phyloP scores from a whole-genome alignment of 805 yeast genomes.

The Metschnikowia lachancei region DNA sequence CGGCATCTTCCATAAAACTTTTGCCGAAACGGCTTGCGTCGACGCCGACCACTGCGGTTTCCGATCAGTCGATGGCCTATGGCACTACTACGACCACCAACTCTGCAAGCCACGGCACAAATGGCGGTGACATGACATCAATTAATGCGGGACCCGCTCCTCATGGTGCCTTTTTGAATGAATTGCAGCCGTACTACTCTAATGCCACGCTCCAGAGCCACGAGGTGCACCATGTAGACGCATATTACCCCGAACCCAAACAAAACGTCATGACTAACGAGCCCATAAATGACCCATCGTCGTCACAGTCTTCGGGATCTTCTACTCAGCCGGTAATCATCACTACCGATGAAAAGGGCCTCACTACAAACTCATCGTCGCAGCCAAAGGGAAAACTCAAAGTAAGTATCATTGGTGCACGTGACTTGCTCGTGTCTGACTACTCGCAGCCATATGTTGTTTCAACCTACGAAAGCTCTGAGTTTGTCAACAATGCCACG shows the following conservation, averaged over 20 bases:
- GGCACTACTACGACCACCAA: conserved; percentile 51
- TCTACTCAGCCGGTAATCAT: conserved; percentile 30
- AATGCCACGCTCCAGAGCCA: conserved; percentile 9
- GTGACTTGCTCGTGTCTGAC: conserved; percentile 55
- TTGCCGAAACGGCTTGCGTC: conserved; percentile 40
- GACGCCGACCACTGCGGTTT: conserved; percentile 68
- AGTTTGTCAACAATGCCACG: conserved; percentile 82
- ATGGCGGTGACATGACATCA: conserved; percentile 3
- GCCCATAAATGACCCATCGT: neutral
- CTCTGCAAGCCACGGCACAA: neutral
- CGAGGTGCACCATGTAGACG: conserved; percentile 17
- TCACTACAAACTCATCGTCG: conserved; percentile 28
- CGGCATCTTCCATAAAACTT: conserved; percentile 20
- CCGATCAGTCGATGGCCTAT: conserved; percentile 59
- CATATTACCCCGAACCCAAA: conserved; percentile 19
- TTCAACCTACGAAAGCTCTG: conserved; percentile 87
- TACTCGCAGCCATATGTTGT: conserved; percentile 82
- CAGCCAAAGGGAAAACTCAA: conserved; percentile 79
- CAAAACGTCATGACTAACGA: neutral
- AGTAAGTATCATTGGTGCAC: conserved; percentile 79
- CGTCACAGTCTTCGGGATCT: conserved; percentile 12
- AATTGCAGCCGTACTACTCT: conserved; percentile 23
- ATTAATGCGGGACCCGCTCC: neutral
- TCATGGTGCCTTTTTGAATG: conserved; percentile 14
- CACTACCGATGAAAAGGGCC: conserved; percentile 43